These are phyloP conservation scores for Plantago ovata DNA, from an alignment of 257 asterid species.

Conservation along the genomic window DNA sequence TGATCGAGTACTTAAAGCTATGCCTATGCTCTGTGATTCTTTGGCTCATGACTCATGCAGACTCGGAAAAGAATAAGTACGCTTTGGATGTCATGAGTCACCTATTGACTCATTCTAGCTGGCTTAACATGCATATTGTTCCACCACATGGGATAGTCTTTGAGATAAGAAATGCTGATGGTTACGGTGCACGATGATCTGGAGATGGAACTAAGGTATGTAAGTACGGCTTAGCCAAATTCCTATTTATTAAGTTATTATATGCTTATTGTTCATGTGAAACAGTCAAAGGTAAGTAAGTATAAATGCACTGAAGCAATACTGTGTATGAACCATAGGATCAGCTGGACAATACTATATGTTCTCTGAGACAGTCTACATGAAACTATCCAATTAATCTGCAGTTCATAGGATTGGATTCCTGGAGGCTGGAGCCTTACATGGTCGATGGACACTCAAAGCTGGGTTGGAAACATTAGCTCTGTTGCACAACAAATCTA, in stretches of 20 bases:
- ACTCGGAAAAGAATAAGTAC: slow-evolving; percentile 47
- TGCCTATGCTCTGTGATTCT: background rate
- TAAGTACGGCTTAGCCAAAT: no score
- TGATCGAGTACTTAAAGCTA: slow-evolving; percentile 1
- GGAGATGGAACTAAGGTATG: slow-evolving; percentile 69
- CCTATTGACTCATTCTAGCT: slow-evolving; percentile 44
- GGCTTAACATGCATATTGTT: slow-evolving; percentile 73
- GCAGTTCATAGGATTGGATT: slow-evolving; percentile 94
- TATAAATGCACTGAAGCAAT: no score
- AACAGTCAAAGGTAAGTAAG: no score
- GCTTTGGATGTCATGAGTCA: slow-evolving; percentile 44
- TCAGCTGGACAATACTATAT: no score
- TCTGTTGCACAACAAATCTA: no score
- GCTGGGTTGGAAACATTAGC: slow-evolving; percentile 73
- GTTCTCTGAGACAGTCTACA: no score
- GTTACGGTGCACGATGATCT: slow-evolving; percentile 91
- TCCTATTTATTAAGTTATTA: no score
- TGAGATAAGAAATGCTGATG: slow-evolving; percentile 60
- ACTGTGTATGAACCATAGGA: no score
- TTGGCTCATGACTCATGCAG: slow-evolving; percentile 31
- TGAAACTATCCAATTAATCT: slow-evolving; percentile 1
- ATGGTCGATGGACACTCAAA: slow-evolving; percentile 55
- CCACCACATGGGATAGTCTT: slow-evolving; percentile 65
- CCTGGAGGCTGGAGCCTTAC: slow-evolving; percentile 83
- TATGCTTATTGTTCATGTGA: no score